Conservation (phyloP, 2,329 filamentous ascomycete genomes). For the Hymenoscyphus scutula region DNA sequence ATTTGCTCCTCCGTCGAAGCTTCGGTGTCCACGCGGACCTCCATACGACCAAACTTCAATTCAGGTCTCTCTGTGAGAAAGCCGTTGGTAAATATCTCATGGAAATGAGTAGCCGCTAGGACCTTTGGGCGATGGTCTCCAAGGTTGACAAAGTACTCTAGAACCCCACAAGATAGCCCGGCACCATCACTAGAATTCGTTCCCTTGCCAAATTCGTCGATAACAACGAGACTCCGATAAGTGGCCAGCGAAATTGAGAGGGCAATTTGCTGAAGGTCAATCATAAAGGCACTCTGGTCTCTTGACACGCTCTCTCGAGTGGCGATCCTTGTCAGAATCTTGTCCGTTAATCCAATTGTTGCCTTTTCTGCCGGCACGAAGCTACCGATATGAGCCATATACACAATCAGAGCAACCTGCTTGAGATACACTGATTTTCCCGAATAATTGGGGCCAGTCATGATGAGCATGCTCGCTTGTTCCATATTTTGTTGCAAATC, state of each 20-base stretch:
- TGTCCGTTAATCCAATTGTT: constrained; percentile 83
- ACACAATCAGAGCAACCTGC: constrained; percentile 86
- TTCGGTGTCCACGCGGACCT: constrained; percentile 58
- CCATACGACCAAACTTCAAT: constrained; percentile 68
- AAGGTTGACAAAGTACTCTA: constrained; percentile 54
- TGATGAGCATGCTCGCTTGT: constrained; percentile 66
- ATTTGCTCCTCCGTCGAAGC: constrained; percentile 60
- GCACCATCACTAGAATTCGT: constrained; percentile 58
- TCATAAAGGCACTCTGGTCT: constrained; percentile 63
- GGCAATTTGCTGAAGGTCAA: constrained; percentile 83
- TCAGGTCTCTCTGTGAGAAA: constrained; percentile 50
- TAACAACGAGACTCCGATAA: constrained; percentile 73
- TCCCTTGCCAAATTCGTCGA: constrained; percentile 84
- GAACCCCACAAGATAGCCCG: constrained; percentile 55
- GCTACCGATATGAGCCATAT: constrained; percentile 88
- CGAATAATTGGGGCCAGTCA: constrained; percentile 95
- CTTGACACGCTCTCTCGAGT: constrained; percentile 63
- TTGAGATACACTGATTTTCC: constrained; percentile 97
- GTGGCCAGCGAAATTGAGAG: constrained; percentile 75
- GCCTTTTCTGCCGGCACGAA: constrained; percentile 82
- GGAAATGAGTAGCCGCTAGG: constrained; percentile 61
- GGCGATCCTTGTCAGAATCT: constrained; percentile 81
- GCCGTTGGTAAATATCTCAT: constrained; percentile 69
- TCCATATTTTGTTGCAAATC: constrained; percentile 25
- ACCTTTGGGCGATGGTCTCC: constrained; percentile 52